Conservation (phyloP, 176 grass and related monocot genomes). For the Poa annua region DNA sequence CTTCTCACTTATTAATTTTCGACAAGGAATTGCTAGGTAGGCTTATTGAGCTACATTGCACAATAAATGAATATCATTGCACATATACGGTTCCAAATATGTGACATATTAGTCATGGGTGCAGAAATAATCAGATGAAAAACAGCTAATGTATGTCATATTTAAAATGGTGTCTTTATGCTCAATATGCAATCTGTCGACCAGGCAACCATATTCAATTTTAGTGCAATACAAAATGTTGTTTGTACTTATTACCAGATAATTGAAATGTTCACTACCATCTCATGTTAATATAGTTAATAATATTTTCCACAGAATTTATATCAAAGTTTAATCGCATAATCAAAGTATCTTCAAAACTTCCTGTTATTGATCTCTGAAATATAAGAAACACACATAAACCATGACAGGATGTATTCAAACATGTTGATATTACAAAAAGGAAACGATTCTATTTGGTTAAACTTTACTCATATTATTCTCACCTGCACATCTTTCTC, state of each 20-base stretch:
- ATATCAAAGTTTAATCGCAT: background rate
- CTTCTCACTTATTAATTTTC: background rate
- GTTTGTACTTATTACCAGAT: background rate
- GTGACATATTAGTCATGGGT: background rate
- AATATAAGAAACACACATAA: background rate
- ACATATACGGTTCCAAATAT: slow-evolving; percentile 4
- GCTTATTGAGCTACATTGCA: background rate
- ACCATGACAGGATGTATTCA: background rate
- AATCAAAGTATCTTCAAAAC: slow-evolving; percentile 20
- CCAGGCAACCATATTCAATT: slow-evolving; percentile 6
- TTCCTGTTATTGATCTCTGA: background rate
- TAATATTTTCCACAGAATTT: background rate
- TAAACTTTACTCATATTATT: background rate
- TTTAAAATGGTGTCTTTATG: background rate
- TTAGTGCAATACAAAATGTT: background rate
- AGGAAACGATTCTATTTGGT: slow-evolving; percentile 20
- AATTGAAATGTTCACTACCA: slow-evolving; percentile 1
- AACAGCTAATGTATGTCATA: slow-evolving; percentile 8
- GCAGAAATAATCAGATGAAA: background rate
- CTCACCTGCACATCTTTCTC: slow-evolving; percentile 98
- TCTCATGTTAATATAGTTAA: slow-evolving; percentile 8
- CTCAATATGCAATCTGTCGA: background rate
- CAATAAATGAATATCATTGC: background rate
- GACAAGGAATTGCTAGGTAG: background rate
- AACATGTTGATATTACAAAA: slow-evolving; percentile 7